Conservation (phyloP, 306 rosid species). For the Trichosanthes cucumerina region DNA sequence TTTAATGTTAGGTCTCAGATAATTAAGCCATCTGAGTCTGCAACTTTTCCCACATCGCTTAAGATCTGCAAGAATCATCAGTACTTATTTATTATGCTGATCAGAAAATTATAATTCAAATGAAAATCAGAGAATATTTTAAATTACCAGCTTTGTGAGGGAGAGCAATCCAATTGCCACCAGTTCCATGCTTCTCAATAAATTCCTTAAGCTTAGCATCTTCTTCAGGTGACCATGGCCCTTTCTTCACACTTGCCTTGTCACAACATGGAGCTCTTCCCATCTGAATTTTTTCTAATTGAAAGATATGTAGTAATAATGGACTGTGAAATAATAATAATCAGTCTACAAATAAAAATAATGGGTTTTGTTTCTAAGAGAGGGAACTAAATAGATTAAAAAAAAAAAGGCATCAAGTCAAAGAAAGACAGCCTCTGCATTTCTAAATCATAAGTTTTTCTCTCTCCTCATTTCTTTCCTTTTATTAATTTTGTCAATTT, state of each 20-base stretch:
- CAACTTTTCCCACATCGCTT: conserved; percentile 80
- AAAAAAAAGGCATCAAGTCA: not conserved
- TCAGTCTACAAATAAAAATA: no score
- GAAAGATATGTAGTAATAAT: no score
- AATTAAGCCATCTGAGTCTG: conserved; percentile 34
- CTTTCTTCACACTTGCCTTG: conserved; percentile 23
- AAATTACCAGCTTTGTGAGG: conserved; percentile 62
- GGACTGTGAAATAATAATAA: no score
- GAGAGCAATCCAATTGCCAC: conserved; percentile 27
- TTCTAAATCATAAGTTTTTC: conserved; percentile 4
- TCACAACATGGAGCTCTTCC: conserved; percentile 54
- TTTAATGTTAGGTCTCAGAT: conserved; percentile 82
- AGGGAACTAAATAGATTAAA: not conserved
- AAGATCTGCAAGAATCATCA: conserved; percentile 28
- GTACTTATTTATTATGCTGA: not conserved
- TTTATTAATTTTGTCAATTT: no score
- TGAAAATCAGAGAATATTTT: not conserved
- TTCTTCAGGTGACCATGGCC: conserved; percentile 14
- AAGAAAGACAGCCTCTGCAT: not conserved
- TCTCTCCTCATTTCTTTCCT: not conserved
- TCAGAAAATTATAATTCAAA: not conserved
- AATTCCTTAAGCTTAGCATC: conserved; percentile 61
- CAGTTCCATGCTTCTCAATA: conserved; percentile 66
- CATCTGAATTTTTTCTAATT: not conserved
- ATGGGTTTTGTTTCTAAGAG: not conserved